phyloP scores from a whole-genome alignment of 768 basidiomycete genomes.

The Lactarius akahatsu region DNA sequence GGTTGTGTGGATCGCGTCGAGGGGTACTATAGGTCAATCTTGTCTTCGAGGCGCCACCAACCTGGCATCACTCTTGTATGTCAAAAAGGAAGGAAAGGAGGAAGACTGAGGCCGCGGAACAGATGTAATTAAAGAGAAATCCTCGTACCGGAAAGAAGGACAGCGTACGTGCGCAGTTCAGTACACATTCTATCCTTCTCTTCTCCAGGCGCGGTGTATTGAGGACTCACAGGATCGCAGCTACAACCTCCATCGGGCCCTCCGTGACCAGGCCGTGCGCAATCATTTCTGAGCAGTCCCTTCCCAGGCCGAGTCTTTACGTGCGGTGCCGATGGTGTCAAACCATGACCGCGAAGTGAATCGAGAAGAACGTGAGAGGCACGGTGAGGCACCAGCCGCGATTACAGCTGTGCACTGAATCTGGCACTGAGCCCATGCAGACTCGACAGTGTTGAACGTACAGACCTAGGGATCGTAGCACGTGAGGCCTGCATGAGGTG shows the following conservation, averaged over 20 bases:
- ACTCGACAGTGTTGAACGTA: no score
- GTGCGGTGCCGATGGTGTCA: no score
- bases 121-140: not conserved
- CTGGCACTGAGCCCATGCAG: no score
- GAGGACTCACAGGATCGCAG: conserved; percentile 55
- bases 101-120: no score
- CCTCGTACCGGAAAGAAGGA: conserved; percentile 56
- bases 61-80: conserved; percentile 41
- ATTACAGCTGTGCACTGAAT: no score
- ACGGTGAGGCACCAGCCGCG: no score
- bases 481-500: not conserved
- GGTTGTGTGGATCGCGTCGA: conserved; percentile 69
- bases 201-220: not conserved
- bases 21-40: conserved; percentile 58
- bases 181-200: not conserved
- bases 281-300: no score
- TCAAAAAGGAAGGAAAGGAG: not conserved
- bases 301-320: no score
- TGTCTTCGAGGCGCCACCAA: conserved; percentile 74
- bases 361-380: no score
- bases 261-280: conserved; percentile 32
- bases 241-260: conserved; percentile 54
- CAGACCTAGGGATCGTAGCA: not conserved
- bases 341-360: no score
- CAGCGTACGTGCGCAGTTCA: conserved; percentile 26